These are phyloP conservation scores for Chytriomyces sp. DNA, from an alignment of 192 early-diverging fungal genomes.

Conservation along the genomic window DNA sequence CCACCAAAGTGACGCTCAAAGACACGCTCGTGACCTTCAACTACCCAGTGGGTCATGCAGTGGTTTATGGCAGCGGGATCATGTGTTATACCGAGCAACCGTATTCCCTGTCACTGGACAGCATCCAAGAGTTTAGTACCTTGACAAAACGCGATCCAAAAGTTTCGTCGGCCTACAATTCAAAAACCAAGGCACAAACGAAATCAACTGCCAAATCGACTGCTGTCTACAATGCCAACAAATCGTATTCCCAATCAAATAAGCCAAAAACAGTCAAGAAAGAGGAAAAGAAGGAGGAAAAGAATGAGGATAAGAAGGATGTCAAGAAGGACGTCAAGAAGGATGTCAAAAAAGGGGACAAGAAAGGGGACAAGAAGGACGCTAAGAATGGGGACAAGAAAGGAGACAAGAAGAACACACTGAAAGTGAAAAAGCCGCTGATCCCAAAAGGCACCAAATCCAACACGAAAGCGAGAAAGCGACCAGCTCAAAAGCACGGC, in stretches of 20 bases:
- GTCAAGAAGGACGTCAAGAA: not conserved
- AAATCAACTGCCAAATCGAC: not conserved
- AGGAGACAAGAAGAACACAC: not conserved
- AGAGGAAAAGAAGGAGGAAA: no score
- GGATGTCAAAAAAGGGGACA: not conserved
- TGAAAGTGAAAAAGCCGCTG: not conserved
- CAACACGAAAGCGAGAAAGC: not conserved
- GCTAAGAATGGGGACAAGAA: not conserved
- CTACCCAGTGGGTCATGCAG: not conserved
- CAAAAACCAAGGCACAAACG: not conserved
- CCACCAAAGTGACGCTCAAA: not conserved
- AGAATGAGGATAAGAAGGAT: no score
- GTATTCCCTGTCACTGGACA: not conserved
- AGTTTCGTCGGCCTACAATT: no score
- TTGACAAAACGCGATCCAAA: not conserved
- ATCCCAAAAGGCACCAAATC: not conserved
- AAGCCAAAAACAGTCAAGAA: no score
- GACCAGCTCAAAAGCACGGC: not conserved
- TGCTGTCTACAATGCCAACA: not conserved
- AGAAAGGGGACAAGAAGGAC: not conserved
- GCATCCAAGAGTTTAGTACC: not conserved
- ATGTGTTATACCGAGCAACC: conserved; percentile 17
- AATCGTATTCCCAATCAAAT: no score
- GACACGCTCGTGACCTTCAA: conserved; percentile 21
- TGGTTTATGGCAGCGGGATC: not conserved